Percentiles rank a stretch among this genome's conserved stretches.
Evolutionary conservation across 495 filamentous ascomycete species (phyloP).

Genomic region (Platismatia glauca): DNA sequence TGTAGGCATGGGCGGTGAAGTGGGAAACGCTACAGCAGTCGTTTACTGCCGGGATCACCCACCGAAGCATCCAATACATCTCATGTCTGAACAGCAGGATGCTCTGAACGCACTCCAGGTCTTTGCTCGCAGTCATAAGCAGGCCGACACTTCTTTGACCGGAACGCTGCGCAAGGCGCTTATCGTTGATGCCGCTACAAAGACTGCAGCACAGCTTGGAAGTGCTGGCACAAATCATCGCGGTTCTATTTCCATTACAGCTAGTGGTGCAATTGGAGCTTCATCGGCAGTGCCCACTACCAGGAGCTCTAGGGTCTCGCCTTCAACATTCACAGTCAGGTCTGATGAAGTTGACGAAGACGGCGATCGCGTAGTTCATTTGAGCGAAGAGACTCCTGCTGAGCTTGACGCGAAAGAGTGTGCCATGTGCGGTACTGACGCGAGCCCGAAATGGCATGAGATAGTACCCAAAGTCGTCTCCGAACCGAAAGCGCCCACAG

Average conservation of each 20-base stretch:
- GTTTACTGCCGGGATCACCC: slow-evolving; percentile 88
- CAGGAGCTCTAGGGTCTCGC: slow-evolving; percentile 24
- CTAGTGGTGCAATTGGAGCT: slow-evolving; percentile 25
- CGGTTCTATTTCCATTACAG: slow-evolving; percentile 26
- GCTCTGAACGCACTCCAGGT: slow-evolving; percentile 70
- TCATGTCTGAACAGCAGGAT: slow-evolving; percentile 53
- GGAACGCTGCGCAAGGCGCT: slow-evolving; percentile 87
- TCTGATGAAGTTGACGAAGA: slow-evolving; percentile 26
- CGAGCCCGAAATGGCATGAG: slow-evolving; percentile 26
- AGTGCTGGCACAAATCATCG: slow-evolving; percentile 23
- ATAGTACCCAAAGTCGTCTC: slow-evolving; percentile 8
- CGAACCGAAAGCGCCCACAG: slow-evolving; percentile 1
- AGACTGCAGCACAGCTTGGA: slow-evolving; percentile 24
- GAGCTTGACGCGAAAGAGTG: slow-evolving; percentile 21
- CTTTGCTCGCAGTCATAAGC: slow-evolving; percentile 82
- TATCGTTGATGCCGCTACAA: slow-evolving; percentile 46
- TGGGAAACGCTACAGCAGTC: slow-evolving; percentile 64
- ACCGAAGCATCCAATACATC: slow-evolving; percentile 58
- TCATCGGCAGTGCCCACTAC: slow-evolving; percentile 12
- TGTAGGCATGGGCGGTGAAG: slow-evolving; percentile 68
- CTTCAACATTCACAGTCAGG: slow-evolving; percentile 23
- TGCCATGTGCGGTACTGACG: slow-evolving; percentile 18
- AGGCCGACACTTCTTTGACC: slow-evolving; percentile 80
- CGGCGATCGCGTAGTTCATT: slow-evolving; percentile 24
- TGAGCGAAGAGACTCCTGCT: slow-evolving; percentile 14